Evolutionary conservation across 2,329 filamentous ascomycete genomes (phyloP).

Genomic region (Stagonosporopsis vannaccii): DNA sequence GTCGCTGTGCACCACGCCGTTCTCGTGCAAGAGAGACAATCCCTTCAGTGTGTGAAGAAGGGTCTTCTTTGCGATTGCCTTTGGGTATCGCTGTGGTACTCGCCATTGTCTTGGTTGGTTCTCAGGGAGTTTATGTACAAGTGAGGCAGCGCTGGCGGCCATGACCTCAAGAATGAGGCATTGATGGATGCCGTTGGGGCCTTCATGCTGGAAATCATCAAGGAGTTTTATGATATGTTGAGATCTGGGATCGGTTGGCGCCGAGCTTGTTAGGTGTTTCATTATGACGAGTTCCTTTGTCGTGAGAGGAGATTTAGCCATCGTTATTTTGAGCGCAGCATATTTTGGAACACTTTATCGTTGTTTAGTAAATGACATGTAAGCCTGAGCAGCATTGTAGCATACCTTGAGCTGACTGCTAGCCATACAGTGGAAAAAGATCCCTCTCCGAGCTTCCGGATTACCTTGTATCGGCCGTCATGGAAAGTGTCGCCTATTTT

Average conservation of each 20-base stretch:
- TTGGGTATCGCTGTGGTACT: not conserved
- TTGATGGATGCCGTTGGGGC: not conserved
- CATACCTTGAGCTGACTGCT: constrained; percentile 3
- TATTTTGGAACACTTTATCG: constrained; percentile 12
- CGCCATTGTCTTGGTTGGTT: not conserved
- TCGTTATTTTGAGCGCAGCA: constrained; percentile 22
- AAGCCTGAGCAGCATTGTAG: no score
- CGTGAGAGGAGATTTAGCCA: constrained; percentile 18
- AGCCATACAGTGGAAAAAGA: not conserved
- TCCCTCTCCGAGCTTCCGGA: constrained; percentile 8
- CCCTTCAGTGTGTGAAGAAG: not conserved
- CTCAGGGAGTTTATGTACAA: not conserved
- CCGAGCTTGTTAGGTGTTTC: not conserved
- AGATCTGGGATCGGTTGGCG: not conserved
- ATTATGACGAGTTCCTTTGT: not conserved
- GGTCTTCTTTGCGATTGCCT: not conserved
- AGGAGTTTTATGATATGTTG: not conserved
- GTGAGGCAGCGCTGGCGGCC: not conserved
- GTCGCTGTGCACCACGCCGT: not conserved
- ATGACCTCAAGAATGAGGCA: not conserved
- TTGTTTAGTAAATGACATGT: no score
- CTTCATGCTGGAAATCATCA: not conserved
- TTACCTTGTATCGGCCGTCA: constrained; percentile 5
- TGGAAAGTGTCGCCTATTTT: constrained; percentile 8
- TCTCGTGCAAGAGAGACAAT: not conserved